Evolutionary conservation across 192 early-diverging fungal genomes (phyloP), one percentile per base, ranked within the genome.

Genomic region (Lobosporangium transversale): DNA sequence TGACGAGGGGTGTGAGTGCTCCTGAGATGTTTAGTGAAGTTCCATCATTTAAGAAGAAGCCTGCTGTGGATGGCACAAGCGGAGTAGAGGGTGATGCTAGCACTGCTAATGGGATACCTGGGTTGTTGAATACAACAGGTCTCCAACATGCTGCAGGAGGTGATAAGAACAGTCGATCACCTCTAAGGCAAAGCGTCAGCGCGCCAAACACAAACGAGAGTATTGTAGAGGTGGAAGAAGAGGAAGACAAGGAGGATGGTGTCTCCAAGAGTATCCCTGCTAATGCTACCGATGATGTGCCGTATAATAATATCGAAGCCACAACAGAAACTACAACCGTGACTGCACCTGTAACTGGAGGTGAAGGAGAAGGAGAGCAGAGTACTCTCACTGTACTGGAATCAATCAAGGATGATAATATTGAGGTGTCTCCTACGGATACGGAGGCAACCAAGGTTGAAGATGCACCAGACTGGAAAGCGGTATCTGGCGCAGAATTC

Each of bases 1-100:
- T 76, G 50, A 55, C 64, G 29, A 59, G 73, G 33, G 64, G 65
- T 37, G 73, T 76, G 12, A 76, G 73, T 58, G 73, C 73, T 1
- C 73, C 73, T 17, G 73, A 76, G 53, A 67, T 76, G 73, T 76
- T 76, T 45, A 67, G 58, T 12, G 73, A 67, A 53, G 49, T 67
- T 3, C 50, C 65, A 1, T 24, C 59, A 20, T 63, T 58, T 51
- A 61, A 58, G 58, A 76, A 76, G 73, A 76, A 76, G 62, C 21
- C 53, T 14, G 48, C 30, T 8, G 10, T 44, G 40, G 49, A 65
- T 48, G 71, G 48, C 11, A 51, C 55, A 2, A 47, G 45, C n/a
- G 67, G 49, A 11, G 40, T 52, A 4, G 52, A 53, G 7, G 56
- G 58, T 35, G n/a, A n/a, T n/a, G n/a, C n/a, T n/a, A 47, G 15